Percentiles rank a stretch among this genome's conserved stretches.
Evolutionary conservation across 2,329 filamentous ascomycete species (phyloP).

Genomic region (Trematosphaeria pertusa): DNA sequence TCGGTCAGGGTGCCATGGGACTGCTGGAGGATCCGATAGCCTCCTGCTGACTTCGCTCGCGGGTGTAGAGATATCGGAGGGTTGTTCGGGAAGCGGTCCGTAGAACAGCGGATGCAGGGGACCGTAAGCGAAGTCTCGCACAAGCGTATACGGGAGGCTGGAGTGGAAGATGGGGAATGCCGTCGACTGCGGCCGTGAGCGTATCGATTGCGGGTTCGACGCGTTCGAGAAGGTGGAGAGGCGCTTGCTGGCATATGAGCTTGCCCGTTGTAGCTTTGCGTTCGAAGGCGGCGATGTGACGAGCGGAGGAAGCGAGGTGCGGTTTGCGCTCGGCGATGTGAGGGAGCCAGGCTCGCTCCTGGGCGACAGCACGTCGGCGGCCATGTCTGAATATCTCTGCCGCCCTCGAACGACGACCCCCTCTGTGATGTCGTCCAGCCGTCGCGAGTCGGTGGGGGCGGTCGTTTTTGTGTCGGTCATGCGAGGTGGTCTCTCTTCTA

Average conservation of each 20-base stretch:
- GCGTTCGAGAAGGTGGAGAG: constrained; percentile 82
- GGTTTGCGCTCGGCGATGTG: constrained; percentile 43
- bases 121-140: constrained; percentile 95
- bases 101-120: constrained; percentile 86
- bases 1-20: constrained; percentile 72
- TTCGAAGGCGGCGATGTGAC: constrained; percentile 58
- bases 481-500: constrained; percentile 31
- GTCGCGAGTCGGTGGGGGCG: constrained; percentile 31
- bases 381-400: constrained; percentile 39
- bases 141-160: constrained; percentile 84
- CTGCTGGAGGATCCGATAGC: constrained; percentile 80
- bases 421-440: constrained; percentile 39
- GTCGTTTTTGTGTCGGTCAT: constrained; percentile 39
- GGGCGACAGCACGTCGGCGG: constrained; percentile 47
- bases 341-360: constrained; percentile 39
- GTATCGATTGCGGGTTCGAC: constrained; percentile 61
- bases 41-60: constrained; percentile 76
- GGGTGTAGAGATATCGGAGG: constrained; percentile 86
- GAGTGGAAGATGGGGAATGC: constrained; percentile 85
- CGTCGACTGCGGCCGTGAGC: constrained; percentile 81
- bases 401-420: constrained; percentile 33
- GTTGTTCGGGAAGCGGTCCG: constrained; percentile 81
- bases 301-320: constrained; percentile 56
- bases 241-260: constrained; percentile 80
- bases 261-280: constrained; percentile 64